Conservation (phyloP, 768 basidiomycete genomes). For the Artomyces pyxidatus region DNA sequence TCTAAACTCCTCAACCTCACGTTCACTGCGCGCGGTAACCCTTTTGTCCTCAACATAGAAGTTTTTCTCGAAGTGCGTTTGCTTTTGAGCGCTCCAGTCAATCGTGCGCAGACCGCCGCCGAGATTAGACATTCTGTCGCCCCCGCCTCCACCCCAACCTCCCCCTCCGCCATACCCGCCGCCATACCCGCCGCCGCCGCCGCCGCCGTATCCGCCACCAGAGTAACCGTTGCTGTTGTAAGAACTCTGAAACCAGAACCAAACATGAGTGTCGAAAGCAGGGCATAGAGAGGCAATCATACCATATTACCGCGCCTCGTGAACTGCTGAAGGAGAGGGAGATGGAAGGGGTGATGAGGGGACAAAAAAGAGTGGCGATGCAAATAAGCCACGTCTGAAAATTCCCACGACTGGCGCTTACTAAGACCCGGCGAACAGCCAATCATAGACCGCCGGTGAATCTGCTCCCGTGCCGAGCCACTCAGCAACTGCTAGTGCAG, state of each 20-base stretch:
- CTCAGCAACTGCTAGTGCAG: neutral
- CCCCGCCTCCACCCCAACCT: conserved; percentile 45
- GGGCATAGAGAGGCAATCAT: conserved; percentile 16
- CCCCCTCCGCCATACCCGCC: conserved; percentile 41
- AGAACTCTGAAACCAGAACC: conserved; percentile 12
- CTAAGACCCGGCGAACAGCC: too few relatives aligned
- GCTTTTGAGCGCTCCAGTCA: conserved; percentile 71
- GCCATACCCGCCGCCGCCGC: conserved; percentile 33
- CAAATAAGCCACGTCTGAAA: neutral
- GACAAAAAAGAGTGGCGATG: conserved; percentile 14
- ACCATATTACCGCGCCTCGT: conserved; percentile 14
- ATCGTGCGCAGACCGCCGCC: conserved; percentile 77
- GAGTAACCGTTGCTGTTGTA: conserved; percentile 29
- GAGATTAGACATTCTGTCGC: conserved; percentile 68
- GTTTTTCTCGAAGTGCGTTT: conserved; percentile 94
- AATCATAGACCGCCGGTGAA: too few relatives aligned
- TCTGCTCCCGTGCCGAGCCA: neutral
- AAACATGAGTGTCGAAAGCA: neutral
- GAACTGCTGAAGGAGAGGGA: conserved; percentile 2
- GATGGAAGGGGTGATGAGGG: conserved; percentile 13
- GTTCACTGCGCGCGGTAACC: conserved; percentile 67
- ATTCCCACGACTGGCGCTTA: conserved; percentile 9
- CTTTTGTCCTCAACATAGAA: conserved; percentile 90
- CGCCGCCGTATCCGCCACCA: conserved; percentile 23
- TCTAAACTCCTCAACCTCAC: conserved; percentile 86